Conservation (phyloP, 139 green algal genomes). For the Chlamydomonas sphaeroides region DNA sequence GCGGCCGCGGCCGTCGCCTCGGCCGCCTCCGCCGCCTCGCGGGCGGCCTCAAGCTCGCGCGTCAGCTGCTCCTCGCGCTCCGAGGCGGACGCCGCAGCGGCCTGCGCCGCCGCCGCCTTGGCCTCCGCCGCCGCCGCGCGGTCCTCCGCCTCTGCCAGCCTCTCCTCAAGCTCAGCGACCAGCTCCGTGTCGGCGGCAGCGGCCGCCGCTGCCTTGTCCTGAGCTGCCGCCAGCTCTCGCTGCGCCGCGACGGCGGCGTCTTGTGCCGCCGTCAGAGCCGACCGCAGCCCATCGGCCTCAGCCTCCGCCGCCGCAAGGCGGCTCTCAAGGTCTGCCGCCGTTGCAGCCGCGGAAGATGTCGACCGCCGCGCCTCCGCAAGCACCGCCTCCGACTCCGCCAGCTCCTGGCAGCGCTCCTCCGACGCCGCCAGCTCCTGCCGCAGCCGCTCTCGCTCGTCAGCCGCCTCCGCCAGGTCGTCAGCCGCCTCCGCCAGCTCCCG, state of each 20-base stretch:
- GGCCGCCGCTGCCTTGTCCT: no score
- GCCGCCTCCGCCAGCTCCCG: neutral
- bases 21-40: neutral
- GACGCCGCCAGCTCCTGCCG: neutral
- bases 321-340: no score
- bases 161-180: neutral
- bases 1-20: neutral
- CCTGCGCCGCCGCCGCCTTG: no score
- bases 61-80: neutral
- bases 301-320: no score
- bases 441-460: neutral
- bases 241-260: no score
- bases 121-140: neutral
- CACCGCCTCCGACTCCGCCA: neutral
- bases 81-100: no score
- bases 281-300: no score
- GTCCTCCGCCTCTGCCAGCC: neutral
- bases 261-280: no score
- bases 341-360: no score
- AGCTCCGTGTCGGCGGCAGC: no score
- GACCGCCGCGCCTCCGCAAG: neutral
- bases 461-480: neutral
- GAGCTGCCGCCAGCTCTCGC: no score
- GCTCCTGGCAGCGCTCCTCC: no score
- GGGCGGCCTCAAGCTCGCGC: neutral